Percentiles rank a stretch among this genome's conserved stretches.
Evolutionary conservation across 805 yeast genomes (phyloP).

Genomic region (Clavispora fructus): DNA sequence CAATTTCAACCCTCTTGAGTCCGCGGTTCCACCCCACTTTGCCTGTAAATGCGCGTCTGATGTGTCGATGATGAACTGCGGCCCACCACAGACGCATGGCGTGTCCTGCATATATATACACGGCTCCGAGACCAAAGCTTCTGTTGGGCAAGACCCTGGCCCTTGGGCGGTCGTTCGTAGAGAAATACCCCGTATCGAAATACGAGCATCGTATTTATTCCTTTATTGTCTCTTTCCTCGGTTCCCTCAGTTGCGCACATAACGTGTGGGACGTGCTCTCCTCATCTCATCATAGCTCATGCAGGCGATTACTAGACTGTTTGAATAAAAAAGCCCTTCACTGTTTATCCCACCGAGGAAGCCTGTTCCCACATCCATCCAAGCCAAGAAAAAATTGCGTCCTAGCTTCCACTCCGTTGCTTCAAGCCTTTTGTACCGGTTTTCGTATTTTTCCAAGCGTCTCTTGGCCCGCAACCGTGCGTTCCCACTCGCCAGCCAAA

Average conservation of each 20-base stretch:
- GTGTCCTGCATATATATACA: background rate
- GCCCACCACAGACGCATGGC: background rate
- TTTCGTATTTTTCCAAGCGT: too few relatives aligned
- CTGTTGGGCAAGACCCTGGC: too few relatives aligned
- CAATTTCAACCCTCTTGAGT: too few relatives aligned
- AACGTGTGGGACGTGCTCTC: background rate
- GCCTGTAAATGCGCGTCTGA: background rate
- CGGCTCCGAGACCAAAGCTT: background rate
- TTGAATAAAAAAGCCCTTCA: background rate
- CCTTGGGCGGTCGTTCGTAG: too few relatives aligned
- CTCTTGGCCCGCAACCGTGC: too few relatives aligned
- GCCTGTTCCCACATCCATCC: too few relatives aligned
- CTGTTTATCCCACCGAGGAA: background rate
- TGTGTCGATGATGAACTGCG: background rate
- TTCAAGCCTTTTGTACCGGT: too few relatives aligned
- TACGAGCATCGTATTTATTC: background rate
- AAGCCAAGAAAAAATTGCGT: too few relatives aligned
- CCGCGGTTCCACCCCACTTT: background rate
- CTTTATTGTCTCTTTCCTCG: too few relatives aligned
- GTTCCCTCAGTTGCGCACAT: background rate
- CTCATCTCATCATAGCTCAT: background rate
- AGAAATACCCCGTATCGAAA: too few relatives aligned
- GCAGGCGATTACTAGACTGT: background rate
- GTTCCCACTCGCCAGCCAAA: too few relatives aligned
- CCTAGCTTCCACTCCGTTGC: too few relatives aligned